phyloP scores from a whole-genome alignment of 768 basidiomycete genomes.

The Crassisporium funariophilum region DNA sequence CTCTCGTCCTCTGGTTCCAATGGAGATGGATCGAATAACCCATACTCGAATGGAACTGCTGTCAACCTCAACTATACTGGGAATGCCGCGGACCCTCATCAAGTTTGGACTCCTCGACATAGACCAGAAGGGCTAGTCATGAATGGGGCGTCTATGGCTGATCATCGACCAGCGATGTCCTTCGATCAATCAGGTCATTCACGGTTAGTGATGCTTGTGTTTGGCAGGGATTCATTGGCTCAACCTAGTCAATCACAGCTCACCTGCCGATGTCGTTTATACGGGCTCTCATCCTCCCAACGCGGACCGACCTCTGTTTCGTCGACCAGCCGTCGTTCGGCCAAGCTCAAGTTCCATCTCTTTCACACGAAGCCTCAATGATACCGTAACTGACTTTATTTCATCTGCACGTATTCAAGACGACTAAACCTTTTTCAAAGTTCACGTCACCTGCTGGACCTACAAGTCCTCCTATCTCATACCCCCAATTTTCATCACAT shows the following conservation, averaged over 20 bases:
- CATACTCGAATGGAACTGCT: constrained; percentile 20
- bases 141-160: constrained; percentile 8
- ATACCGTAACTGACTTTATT: constrained; percentile 40
- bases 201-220: constrained; percentile 33
- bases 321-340: constrained; percentile 45
- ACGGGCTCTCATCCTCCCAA: constrained; percentile 25
- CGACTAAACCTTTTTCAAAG: constrained; percentile 21
- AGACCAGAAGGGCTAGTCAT: constrained; percentile 22
- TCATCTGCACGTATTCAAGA: neutral
- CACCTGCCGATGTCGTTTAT: constrained; percentile 43
- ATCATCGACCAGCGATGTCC: constrained; percentile 37
- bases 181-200: constrained; percentile 47
- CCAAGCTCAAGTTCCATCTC: constrained; percentile 45
- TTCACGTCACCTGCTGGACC: constrained; percentile 36
- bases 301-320: constrained; percentile 28
- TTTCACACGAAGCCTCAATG: constrained; percentile 49
- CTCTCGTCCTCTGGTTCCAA: constrained; percentile 23
- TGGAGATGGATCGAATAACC: constrained; percentile 32
- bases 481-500: constrained; percentile 35
- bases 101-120: constrained; percentile 33
- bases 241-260: constrained; percentile 26
- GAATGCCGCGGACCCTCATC: constrained; percentile 20
- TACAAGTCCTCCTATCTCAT: constrained; percentile 49
- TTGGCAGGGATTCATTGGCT: neutral
- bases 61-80: constrained; percentile 15